Percentiles rank a stretch among this genome's conserved stretches.
Evolutionary conservation across 805 yeast genomes (phyloP).

Genomic region (Candida germanica): DNA sequence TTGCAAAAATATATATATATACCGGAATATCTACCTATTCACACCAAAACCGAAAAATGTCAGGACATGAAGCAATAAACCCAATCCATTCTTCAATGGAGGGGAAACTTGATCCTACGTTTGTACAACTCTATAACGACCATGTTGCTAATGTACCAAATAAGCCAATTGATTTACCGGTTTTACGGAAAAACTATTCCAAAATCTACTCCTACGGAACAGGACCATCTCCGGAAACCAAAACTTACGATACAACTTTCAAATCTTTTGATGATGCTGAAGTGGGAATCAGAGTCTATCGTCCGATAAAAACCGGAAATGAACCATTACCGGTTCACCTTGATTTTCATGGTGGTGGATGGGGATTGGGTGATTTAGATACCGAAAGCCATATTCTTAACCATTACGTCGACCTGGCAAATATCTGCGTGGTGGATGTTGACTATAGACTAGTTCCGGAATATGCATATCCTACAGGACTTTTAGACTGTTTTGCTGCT

Average conservation of each 20-base stretch:
- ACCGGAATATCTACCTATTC: too few relatives aligned
- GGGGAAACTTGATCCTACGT: conserved; percentile 31
- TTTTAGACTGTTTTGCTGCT: conserved; percentile 26
- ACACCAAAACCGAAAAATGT: too few relatives aligned
- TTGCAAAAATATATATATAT: too few relatives aligned
- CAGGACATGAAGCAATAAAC: conserved; percentile 17
- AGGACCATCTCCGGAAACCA: conserved; percentile 21
- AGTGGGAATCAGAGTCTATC: conserved; percentile 24
- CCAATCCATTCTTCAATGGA: conserved; percentile 25
- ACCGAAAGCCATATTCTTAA: conserved; percentile 25
- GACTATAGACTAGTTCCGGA: conserved; percentile 30
- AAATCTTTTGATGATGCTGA: conserved; percentile 21
- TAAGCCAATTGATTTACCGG: conserved; percentile 24
- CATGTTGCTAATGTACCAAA: conserved; percentile 24
- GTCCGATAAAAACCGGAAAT: conserved; percentile 20
- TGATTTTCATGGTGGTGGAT: conserved; percentile 35
- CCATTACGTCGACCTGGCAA: conserved; percentile 21
- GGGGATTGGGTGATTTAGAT: conserved; percentile 29
- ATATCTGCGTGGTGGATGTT: conserved; percentile 26
- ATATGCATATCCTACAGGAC: conserved; percentile 22
- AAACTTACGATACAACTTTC: conserved; percentile 24
- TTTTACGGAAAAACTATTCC: conserved; percentile 29
- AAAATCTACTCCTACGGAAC: conserved; percentile 35
- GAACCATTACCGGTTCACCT: conserved; percentile 23
- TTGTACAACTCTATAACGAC: conserved; percentile 29